These are phyloP conservation scores for Filosporella fistucella DNA, from an alignment of 495 filamentous ascomycete genomes.

Conservation along the genomic window DNA sequence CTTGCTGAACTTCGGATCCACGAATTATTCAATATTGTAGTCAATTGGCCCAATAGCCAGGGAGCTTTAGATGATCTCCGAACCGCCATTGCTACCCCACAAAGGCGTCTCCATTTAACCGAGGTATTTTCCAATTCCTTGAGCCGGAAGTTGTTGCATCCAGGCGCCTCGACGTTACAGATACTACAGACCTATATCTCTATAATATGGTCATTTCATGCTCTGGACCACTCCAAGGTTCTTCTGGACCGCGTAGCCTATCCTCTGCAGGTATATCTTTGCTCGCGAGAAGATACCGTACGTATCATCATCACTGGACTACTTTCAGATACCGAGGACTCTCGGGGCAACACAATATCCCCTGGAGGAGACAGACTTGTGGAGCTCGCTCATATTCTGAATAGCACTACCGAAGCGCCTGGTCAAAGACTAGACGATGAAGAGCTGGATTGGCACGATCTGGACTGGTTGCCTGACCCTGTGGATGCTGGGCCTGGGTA, in stretches of 20 bases:
- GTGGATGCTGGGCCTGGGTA: slow-evolving; percentile 91
- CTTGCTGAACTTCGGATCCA: slow-evolving; percentile 75
- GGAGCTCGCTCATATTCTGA: slow-evolving; percentile 73
- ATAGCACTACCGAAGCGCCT: slow-evolving; percentile 49
- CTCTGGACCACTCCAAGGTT: slow-evolving; percentile 89
- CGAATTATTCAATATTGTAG: slow-evolving; percentile 84
- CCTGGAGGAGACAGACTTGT: slow-evolving; percentile 40
- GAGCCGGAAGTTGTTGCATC: slow-evolving; percentile 72
- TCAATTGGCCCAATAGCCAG: slow-evolving; percentile 74
- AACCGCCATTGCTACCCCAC: slow-evolving; percentile 46
- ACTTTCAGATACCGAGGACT: slow-evolving; percentile 59
- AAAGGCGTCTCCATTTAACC: slow-evolving; percentile 59
- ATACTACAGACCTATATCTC: slow-evolving; percentile 89
- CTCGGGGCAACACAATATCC: slow-evolving; percentile 35
- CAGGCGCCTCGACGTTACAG: slow-evolving; percentile 82
- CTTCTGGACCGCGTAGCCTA: slow-evolving; percentile 81
- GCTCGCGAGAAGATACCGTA: slow-evolving; percentile 90
- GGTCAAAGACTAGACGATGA: slow-evolving; percentile 46
- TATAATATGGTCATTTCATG: slow-evolving; percentile 82
- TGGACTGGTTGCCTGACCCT: slow-evolving; percentile 88
- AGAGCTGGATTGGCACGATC: slow-evolving; percentile 82
- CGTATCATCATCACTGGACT: slow-evolving; percentile 82
- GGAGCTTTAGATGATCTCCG: slow-evolving; percentile 79
- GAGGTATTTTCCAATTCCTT: slow-evolving; percentile 64
- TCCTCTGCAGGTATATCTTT: slow-evolving; percentile 80